Evolutionary conservation across 2,329 filamentous ascomycete species (phyloP).

Genomic region (Stemphylium beticola): DNA sequence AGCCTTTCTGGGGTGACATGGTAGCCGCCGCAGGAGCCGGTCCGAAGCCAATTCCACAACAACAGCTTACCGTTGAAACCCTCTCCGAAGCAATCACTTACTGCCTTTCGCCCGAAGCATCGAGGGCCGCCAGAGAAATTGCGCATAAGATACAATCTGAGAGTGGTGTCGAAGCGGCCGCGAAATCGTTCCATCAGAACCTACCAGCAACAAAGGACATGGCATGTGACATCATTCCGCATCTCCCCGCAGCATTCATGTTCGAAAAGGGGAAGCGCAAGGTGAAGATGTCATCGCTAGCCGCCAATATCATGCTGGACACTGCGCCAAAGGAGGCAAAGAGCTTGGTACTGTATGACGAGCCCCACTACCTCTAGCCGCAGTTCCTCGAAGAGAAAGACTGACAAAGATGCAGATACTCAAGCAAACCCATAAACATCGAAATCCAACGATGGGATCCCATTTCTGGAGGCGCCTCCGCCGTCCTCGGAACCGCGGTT

Average conservation of each 20-base stretch:
- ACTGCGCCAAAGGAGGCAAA: not conserved
- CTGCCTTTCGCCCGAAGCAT: constrained; percentile 50
- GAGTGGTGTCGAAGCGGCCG: constrained; percentile 51
- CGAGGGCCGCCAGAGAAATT: constrained; percentile 48
- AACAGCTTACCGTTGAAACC: constrained; percentile 39
- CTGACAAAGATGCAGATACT: constrained; percentile 4
- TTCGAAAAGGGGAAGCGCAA: not conserved
- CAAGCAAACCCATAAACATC: constrained; percentile 34
- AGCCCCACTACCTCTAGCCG: too few species aligned
- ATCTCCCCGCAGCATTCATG: not conserved
- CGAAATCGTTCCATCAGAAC: constrained; percentile 54
- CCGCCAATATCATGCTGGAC: not conserved
- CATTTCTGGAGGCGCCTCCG: constrained; percentile 67
- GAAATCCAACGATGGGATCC: constrained; percentile 61
- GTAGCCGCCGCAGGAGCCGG: constrained; percentile 38
- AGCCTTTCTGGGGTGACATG: constrained; percentile 40
- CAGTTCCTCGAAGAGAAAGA: too few species aligned
- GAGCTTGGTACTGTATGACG: not conserved
- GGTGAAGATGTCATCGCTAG: not conserved
- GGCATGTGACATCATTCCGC: not conserved
- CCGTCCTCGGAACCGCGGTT: constrained; percentile 61
- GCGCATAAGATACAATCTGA: constrained; percentile 52
- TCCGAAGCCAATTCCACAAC: constrained; percentile 34
- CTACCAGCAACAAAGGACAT: constrained; percentile 45
- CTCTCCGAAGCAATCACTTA: constrained; percentile 38